Evolutionary conservation across 1,139 yeast genomes (phyloP), one percentile per base, ranked within the genome.

Genomic region (Magnusiomyces ingens): DNA sequence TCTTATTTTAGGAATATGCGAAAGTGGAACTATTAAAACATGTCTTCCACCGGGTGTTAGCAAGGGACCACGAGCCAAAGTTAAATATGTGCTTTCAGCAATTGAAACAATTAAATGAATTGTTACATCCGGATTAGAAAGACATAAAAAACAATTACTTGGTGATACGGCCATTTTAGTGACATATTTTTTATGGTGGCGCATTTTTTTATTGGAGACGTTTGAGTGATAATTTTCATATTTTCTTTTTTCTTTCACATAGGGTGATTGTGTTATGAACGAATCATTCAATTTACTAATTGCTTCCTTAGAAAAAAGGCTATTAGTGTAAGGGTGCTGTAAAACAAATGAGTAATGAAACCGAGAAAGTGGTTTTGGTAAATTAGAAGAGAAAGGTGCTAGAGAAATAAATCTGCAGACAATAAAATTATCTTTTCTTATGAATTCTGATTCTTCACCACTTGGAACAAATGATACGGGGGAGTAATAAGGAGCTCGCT

Each of bases 11-110:
- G 95, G 78, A 8, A 75, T 71, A 67, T 91, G 98, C 11, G 83
- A 81, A 21, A 91, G 78, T 0, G 97, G 95, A n/a, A 89, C 81
- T 8, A 90, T 76, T 48, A 91, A 73, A 13, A 88, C 86, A 71
- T 91, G 97, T 0, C 95, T 35, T 37, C 49, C 45, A n/a, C 47
- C 42, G 12, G 65, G 55, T 66, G 67, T 76, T 69, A 0, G 89
- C 32, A 91, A 69, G 0, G 97, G 97, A 0, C 98, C 98, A 63
- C 87, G 89, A 0, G 96, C 95, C 15, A 84, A 75, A 0, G 97
- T 85, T 57, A 90, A 55, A 64, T 89, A 91, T 0, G 82, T 71
- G 44, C 75, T 72, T 10, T 77, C 76, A 0, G 88, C 93, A 54
- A 91, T 84, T 0, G 94, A 79, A 0, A 88, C 77, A 35, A 91